Conservation (phyloP, 108 stramenopile species). For the Mediolabrus comicus region DNA sequence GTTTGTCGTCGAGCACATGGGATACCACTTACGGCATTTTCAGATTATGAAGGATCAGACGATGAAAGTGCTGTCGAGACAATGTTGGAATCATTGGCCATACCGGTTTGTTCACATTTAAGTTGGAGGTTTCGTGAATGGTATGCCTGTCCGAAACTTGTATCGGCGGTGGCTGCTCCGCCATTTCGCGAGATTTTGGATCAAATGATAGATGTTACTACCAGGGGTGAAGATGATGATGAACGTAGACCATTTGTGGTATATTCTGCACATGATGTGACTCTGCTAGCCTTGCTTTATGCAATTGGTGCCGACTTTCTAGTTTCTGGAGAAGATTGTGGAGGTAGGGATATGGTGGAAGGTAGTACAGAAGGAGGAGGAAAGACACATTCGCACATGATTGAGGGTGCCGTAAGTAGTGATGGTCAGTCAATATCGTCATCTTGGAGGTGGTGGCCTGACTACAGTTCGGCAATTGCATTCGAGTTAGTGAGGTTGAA, state of each 20-base stretch:
- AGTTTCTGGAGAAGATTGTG: constrained; percentile 42
- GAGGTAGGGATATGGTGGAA: constrained; percentile 30
- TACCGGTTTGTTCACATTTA: constrained; percentile 60
- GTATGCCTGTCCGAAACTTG: constrained; percentile 58
- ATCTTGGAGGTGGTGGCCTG: constrained; percentile 50
- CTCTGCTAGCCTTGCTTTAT: constrained; percentile 69
- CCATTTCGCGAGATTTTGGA: constrained; percentile 55
- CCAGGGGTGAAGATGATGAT: constrained; percentile 10
- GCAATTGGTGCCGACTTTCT: constrained; percentile 72
- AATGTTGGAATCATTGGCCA: constrained; percentile 42
- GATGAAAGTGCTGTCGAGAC: constrained; percentile 49
- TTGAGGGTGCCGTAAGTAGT: neutral
- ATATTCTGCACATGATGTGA: constrained; percentile 82
- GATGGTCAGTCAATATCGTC: neutral
- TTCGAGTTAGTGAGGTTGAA: constrained; percentile 45
- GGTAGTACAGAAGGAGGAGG: constrained; percentile 9
- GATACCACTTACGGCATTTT: constrained; percentile 52
- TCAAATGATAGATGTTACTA: constrained; percentile 31
- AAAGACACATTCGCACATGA: constrained; percentile 15
- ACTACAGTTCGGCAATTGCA: constrained; percentile 45
- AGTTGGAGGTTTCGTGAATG: constrained; percentile 78
- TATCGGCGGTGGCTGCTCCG: constrained; percentile 65
- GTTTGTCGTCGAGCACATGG: constrained; percentile 69
- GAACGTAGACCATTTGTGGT: constrained; percentile 53
- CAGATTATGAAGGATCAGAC: constrained; percentile 42